Evolutionary conservation across 257 asterid genomes (phyloP).

Genomic region (Nicotiana knightiana): DNA sequence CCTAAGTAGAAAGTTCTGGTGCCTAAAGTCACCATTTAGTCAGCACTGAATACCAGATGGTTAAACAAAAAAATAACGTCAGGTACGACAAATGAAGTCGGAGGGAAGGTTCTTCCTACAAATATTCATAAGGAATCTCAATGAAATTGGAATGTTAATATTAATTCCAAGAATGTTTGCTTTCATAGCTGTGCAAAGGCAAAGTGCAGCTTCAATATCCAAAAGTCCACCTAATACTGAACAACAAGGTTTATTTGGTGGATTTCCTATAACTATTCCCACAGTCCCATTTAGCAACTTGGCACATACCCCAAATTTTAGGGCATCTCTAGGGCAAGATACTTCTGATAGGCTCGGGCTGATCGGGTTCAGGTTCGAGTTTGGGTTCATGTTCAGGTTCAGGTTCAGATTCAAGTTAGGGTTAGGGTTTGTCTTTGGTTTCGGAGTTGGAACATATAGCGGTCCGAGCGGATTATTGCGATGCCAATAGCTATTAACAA

Average conservation of each 20-base stretch:
- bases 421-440: not conserved
- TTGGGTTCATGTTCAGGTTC: not conserved
- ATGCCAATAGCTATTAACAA: slow-evolving; percentile 14
- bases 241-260: slow-evolving; percentile 58
- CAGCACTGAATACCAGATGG: too few relatives aligned
- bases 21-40: too few relatives aligned
- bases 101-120: slow-evolving; percentile 52
- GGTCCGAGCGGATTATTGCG: not conserved
- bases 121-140: slow-evolving; percentile 50
- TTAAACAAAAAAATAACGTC: too few relatives aligned
- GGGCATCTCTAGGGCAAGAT: slow-evolving; percentile 48
- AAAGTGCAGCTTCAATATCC: slow-evolving; percentile 55
- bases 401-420: not conserved
- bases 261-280: slow-evolving; percentile 43
- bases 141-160: slow-evolving; percentile 49
- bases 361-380: slow-evolving; percentile 18
- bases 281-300: slow-evolving; percentile 44
- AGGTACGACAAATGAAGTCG: slow-evolving; percentile 36
- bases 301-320: slow-evolving; percentile 53
- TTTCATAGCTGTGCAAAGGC: slow-evolving; percentile 68
- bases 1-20: too few relatives aligned
- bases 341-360: slow-evolving; percentile 27
- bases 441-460: not conserved
- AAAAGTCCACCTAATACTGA: slow-evolving; percentile 50
- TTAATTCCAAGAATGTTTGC: slow-evolving; percentile 59